Percentiles rank a stretch among this genome's conserved stretches.
Evolutionary conservation across 148 eudicot genomes (phyloP).

Genomic region (Bassia scoparia): DNA sequence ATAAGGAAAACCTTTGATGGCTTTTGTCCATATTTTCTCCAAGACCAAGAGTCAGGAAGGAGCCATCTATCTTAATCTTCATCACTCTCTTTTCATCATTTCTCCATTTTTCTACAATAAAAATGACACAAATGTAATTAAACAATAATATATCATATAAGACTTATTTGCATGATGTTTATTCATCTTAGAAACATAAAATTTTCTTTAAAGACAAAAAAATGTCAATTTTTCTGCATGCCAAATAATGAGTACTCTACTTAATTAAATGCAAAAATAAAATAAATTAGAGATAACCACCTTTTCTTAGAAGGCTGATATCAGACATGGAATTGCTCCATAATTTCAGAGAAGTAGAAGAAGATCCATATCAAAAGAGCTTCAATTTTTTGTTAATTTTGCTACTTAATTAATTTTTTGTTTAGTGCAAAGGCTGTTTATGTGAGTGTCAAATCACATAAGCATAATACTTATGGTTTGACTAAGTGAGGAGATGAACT

Average conservation of each 20-base stretch:
- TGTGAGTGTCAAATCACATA: neutral
- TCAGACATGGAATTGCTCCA: neutral
- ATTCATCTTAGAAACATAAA: too few species aligned
- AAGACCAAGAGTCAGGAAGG: slow-evolving; percentile 71
- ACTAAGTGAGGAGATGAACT: neutral
- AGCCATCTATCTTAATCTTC: slow-evolving; percentile 51
- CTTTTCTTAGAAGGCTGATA: slow-evolving; percentile 14
- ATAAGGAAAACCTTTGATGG: slow-evolving; percentile 69
- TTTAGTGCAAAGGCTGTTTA: neutral
- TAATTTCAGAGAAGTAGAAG: slow-evolving; percentile 4
- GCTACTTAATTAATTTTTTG: neutral
- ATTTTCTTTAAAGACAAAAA: too few species aligned
- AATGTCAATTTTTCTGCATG: neutral
- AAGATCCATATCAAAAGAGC: slow-evolving; percentile 4
- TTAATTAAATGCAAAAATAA: neutral
- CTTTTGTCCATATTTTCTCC: slow-evolving; percentile 92
- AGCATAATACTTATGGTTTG: neutral
- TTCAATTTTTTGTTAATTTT: neutral
- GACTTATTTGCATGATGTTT: too few species aligned
- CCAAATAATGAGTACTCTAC: neutral
- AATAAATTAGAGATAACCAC: neutral
- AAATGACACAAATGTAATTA: neutral
- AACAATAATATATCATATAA: too few species aligned
- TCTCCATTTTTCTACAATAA: slow-evolving; percentile 9
- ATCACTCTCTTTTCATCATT: slow-evolving; percentile 51